Evolutionary conservation across 768 basidiomycete genomes (phyloP).

Genomic region (Pleurotus tuber-regium): DNA sequence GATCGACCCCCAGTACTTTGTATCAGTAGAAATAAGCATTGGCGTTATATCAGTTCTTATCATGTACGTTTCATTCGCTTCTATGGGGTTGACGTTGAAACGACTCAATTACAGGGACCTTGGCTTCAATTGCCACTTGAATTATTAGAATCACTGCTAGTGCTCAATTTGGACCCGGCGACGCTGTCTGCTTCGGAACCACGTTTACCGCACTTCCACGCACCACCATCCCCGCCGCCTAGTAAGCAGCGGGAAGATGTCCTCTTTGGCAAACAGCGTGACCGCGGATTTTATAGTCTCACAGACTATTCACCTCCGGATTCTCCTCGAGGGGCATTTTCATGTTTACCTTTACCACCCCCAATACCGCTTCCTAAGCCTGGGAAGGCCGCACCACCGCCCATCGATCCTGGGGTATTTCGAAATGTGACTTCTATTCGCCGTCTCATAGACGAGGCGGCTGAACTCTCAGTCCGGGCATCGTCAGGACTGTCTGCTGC

Average conservation of each 20-base stretch:
- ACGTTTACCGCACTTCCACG: slow-evolving; percentile 27
- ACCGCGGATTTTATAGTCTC: slow-evolving; percentile 43
- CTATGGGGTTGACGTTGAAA: slow-evolving; percentile 9
- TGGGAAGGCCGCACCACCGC: slow-evolving; percentile 75
- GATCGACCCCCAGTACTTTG: slow-evolving; percentile 69
- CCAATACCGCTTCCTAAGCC: slow-evolving; percentile 54
- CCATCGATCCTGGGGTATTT: slow-evolving; percentile 88
- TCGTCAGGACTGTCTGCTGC: slow-evolving; percentile 79
- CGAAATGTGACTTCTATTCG: slow-evolving; percentile 73
- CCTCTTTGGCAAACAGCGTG: slow-evolving; percentile 34
- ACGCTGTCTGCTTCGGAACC: slow-evolving; percentile 50
- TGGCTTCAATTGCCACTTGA: slow-evolving; percentile 91
- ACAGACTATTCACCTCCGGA: slow-evolving; percentile 45
- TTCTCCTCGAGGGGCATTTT: slow-evolving; percentile 35
- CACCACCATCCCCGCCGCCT: neutral
- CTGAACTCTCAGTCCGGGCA: slow-evolving; percentile 85
- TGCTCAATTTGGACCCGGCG: slow-evolving; percentile 74
- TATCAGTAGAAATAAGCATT: slow-evolving; percentile 92
- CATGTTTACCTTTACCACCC: slow-evolving; percentile 38
- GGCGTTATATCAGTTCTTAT: slow-evolving; percentile 91
- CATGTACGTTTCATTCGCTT: slow-evolving; percentile 54
- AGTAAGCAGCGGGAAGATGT: neutral
- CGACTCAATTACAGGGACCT: slow-evolving; percentile 59
- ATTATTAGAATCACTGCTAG: slow-evolving; percentile 76
- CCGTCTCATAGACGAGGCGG: slow-evolving; percentile 83